Conservation (phyloP, 2,329 filamentous ascomycete genomes). For the Paramyrothecium sp. region DNA sequence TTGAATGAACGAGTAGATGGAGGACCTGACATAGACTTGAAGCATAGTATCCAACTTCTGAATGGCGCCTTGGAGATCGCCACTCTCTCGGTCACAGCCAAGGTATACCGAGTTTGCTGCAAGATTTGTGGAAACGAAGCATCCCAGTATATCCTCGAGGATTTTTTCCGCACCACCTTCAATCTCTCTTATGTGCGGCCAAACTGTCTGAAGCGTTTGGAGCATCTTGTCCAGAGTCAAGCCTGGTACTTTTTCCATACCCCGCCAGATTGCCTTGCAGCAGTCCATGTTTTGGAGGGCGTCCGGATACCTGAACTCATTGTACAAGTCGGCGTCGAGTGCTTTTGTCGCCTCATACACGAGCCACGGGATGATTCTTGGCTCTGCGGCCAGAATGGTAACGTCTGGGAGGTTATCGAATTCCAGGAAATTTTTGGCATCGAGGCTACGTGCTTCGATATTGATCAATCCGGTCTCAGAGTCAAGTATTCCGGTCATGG, state of each 20-base stretch:
- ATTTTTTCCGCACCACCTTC: no score
- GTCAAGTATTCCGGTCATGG: slow-evolving; percentile 16
- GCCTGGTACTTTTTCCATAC: slow-evolving; percentile 11
- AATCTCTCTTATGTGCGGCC: not conserved
- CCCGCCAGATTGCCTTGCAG: slow-evolving; percentile 22
- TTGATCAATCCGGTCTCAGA: slow-evolving; percentile 13
- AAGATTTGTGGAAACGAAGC: not conserved
- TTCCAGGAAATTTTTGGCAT: not conserved
- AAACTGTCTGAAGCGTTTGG: not conserved
- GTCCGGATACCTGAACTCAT: slow-evolving; percentile 18
- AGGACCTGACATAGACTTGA: not conserved
- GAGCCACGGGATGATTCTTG: slow-evolving; percentile 21
- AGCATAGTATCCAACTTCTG: not conserved
- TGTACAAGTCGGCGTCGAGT: slow-evolving; percentile 8
- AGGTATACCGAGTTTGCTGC: not conserved
- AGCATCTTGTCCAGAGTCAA: slow-evolving; percentile 12
- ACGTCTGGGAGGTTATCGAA: slow-evolving; percentile 13
- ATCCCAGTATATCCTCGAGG: not conserved
- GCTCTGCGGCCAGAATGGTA: slow-evolving; percentile 9
- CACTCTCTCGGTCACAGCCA: not conserved
- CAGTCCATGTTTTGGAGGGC: slow-evolving; percentile 9
- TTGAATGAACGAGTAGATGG: no score
- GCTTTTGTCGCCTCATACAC: slow-evolving; percentile 2
- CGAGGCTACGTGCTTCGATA: not conserved
- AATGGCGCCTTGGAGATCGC: not conserved